Evolutionary conservation across 306 rosid species (phyloP).

Genomic region (Cucumis cinereus): DNA sequence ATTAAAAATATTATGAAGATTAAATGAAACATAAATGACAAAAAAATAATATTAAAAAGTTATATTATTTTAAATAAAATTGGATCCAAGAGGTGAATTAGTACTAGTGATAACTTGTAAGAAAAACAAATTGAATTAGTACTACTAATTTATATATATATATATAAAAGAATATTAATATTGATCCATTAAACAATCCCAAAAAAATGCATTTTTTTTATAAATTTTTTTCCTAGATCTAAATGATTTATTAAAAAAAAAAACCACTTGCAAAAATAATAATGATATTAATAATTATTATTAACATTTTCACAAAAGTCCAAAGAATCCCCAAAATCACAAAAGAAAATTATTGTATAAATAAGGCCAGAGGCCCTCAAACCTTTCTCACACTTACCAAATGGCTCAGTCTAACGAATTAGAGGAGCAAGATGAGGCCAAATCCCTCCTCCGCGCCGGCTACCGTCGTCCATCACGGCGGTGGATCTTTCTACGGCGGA

Average conservation of each 20-base stretch:
- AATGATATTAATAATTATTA: too few relatives aligned
- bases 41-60: too few relatives aligned
- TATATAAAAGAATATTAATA: too few relatives aligned
- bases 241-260: neutral
- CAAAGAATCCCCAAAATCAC: neutral
- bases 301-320: neutral
- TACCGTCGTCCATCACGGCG: conserved; percentile 16
- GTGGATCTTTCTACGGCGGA: conserved; percentile 22
- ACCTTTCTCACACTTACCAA: neutral
- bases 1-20: too few relatives aligned
- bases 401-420: conserved; percentile 29
- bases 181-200: too few relatives aligned
- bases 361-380: neutral
- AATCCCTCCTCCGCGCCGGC: neutral
- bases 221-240: too few relatives aligned
- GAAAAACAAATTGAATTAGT: neutral
- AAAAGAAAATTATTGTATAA: neutral
- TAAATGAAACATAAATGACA: too few relatives aligned
- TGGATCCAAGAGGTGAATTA: neutral
- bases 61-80: neutral
- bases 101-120: neutral
- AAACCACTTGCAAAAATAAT: neutral
- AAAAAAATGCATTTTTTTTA: too few relatives aligned
- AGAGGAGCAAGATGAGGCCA: neutral
- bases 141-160: too few relatives aligned